Base-by-base conservation (phyloP, 148 eudicot genomes). In the Vaccinium myrtillus region DNA sequence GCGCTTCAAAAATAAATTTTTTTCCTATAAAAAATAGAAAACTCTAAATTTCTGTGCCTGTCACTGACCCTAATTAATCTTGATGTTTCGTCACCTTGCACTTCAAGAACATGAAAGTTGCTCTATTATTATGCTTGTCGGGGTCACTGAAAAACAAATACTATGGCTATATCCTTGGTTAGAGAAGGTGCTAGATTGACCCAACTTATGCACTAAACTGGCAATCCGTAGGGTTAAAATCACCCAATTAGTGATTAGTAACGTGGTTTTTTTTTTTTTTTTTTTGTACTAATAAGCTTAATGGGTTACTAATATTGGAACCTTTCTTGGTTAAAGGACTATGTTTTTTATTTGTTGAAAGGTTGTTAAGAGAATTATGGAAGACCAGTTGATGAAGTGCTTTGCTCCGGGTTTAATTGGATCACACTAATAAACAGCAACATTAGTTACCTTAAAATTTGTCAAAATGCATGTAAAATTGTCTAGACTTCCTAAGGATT, bases 171-270 rank as follows among this genome's bases (percentile, higher is more conserved):
- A 27, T 74, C 23, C 11, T 75, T 75, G 65, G 19, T 18, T 9
- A 19, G 9, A 7, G 15, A 21, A 18, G 78, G 54, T 75, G 78
- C 54, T 46, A n/a, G 23, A 75, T 75, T 75, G 78, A 48, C 79
- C 79, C 25, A 76, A 76, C 79, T 76, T 76, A n/a, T 48, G 55
- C 79, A 48, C 2, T 32, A 32, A 32, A 32, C 2, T 32, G 36
- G 36, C 36, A 32, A 32, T 32, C 36, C 79, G 49, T 48, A 76
- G 79, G 79, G 79, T 48, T 71, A 13, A 11, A 58, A 79, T 27
- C 61, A 48, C 32, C 87, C 83, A 80, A 80, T 85, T 74, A 58
- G 15, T 48, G 55, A n/a, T n/a, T n/a, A n/a, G n/a, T n/a, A n/a
- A n/a, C n/a, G n/a, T n/a, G n/a, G n/a, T n/a, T n/a, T n/a, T n/a